These are phyloP conservation scores for Pichia sp. DNA, from an alignment of 1,139 yeast genomes.

Conservation along the genomic window DNA sequence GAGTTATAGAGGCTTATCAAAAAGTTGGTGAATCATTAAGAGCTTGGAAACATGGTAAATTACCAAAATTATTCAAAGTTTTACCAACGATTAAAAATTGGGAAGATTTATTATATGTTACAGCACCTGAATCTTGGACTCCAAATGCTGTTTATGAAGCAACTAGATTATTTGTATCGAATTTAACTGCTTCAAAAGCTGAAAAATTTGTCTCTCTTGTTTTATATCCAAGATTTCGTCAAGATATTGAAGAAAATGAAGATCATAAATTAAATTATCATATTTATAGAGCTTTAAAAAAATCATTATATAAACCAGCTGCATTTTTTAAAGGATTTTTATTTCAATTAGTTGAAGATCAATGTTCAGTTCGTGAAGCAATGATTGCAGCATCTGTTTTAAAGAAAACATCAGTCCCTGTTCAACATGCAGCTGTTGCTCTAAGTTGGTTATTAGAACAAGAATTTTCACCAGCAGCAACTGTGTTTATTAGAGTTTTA, in stretches of 20 bases:
- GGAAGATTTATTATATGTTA: conserved; percentile 91
- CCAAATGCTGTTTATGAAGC: conserved; percentile 97
- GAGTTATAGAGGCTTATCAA: conserved; percentile 89
- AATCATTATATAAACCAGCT: conserved; percentile 91
- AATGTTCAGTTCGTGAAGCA: conserved; percentile 88
- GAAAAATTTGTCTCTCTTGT: conserved; percentile 75
- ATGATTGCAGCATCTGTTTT: conserved; percentile 91
- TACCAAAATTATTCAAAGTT: conserved; percentile 91
- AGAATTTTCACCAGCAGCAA: conserved; percentile 82
- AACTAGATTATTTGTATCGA: conserved; percentile 87
- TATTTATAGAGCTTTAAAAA: conserved; percentile 83
- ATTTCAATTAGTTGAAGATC: conserved; percentile 79
- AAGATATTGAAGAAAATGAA: conserved; percentile 72
- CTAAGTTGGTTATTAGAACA: conserved; percentile 75
- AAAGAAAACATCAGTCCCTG: conserved; percentile 86
- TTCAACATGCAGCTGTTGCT: conserved; percentile 93
- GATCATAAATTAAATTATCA: conserved; percentile 76
- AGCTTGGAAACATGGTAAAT: conserved; percentile 92
- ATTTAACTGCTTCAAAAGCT: conserved; percentile 80
- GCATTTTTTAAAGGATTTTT: conserved; percentile 96
- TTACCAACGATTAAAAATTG: conserved; percentile 89
- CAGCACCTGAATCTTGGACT: conserved; percentile 91
- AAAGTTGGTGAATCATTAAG: conserved; percentile 84
- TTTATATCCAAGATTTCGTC: conserved; percentile 77
- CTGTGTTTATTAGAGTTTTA: conserved; percentile 82